A percentile compares a stretch with the other conserved stretches of the same genome.
Conservation (phyloP, 371 early-diverging fungal genomes). For the Zancudomyces culisetae region DNA sequence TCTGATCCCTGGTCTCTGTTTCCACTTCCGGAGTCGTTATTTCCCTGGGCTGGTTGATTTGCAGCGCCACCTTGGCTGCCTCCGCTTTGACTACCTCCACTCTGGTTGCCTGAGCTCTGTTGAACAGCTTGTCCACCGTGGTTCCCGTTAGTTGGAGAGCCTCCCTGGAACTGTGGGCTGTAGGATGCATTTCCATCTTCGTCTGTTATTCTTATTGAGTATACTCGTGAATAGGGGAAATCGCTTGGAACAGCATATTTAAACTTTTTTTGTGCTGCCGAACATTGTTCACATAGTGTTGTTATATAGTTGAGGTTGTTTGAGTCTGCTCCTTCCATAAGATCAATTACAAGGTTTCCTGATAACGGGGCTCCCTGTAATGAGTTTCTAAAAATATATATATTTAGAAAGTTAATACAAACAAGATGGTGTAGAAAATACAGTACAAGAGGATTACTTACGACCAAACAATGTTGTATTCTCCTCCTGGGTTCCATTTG, state of each 20-base stretch:
- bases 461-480: not conserved
- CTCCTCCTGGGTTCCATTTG: not conserved
- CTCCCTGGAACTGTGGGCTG: not conserved
- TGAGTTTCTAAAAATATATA: constrained; percentile 13
- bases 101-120: too few species aligned
- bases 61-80: too few species aligned
- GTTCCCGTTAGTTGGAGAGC: too few species aligned
- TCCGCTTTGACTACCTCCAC: too few species aligned
- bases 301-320: constrained; percentile 11
- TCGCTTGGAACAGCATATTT: constrained; percentile 8
- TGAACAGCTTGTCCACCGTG: too few species aligned
- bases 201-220: constrained; percentile 12
- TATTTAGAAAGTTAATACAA: not conserved
- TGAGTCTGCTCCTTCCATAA: constrained; percentile 16
- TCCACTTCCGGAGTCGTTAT: too few species aligned
- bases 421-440: not conserved
- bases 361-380: too few species aligned
- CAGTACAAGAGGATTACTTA: not conserved
- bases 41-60: too few species aligned
- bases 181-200: not conserved
- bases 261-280: constrained; percentile 9
- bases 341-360: constrained; percentile 14
- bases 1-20: too few species aligned
- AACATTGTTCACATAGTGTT: constrained; percentile 6
- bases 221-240: constrained; percentile 7